Conservation (phyloP, 1,139 yeast species). For the Keqinozyma sinolaborantium region DNA sequence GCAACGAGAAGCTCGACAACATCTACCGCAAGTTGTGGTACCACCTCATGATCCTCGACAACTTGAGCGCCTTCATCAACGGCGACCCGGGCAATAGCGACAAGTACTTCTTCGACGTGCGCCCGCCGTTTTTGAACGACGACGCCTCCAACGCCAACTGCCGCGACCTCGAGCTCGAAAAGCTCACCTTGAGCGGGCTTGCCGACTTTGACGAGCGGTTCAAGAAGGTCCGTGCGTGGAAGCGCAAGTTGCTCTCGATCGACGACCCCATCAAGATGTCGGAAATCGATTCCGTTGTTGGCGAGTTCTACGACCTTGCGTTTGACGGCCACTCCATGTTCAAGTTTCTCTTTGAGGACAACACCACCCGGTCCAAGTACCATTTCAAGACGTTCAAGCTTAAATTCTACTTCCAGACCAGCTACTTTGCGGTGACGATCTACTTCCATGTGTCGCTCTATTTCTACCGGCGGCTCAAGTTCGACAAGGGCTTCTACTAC, state of each 20-base stretch:
- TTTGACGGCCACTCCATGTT: slow-evolving; percentile 1
- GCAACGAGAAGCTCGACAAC: slow-evolving; percentile 9
- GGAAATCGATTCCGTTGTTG: slow-evolving; percentile 1
- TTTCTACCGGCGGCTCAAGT: slow-evolving; percentile 2
- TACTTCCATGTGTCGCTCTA: slow-evolving; percentile 8
- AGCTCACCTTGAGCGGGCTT: slow-evolving; percentile 17
- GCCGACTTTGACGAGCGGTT: slow-evolving; percentile 14
- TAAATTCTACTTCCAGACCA: slow-evolving; percentile 6
- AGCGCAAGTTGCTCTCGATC: neutral
- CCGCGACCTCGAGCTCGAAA: slow-evolving; percentile 20
- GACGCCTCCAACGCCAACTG: slow-evolving; percentile 17
- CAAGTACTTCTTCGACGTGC: slow-evolving; percentile 14
- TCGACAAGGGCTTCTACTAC: slow-evolving; percentile 1
- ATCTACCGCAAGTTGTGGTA: slow-evolving; percentile 17
- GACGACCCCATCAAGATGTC: slow-evolving; percentile 1
- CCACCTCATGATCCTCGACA: slow-evolving; percentile 12
- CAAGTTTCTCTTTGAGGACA: neutral
- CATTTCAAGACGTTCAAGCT: slow-evolving; percentile 7
- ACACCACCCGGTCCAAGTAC: slow-evolving; percentile 1
- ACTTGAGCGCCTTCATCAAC: slow-evolving; percentile 9
- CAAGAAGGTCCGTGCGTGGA: neutral
- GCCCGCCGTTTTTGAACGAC: slow-evolving; percentile 10
- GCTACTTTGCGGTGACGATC: slow-evolving; percentile 6
- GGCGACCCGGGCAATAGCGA: slow-evolving; percentile 12
- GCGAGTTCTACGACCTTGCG: slow-evolving; percentile 2